A percentile compares a stretch with the other conserved stretches of the same genome.
These are phyloP conservation scores for Cicer chorassanicum DNA, from an alignment of 306 rosid species.

Conservation along the genomic window DNA sequence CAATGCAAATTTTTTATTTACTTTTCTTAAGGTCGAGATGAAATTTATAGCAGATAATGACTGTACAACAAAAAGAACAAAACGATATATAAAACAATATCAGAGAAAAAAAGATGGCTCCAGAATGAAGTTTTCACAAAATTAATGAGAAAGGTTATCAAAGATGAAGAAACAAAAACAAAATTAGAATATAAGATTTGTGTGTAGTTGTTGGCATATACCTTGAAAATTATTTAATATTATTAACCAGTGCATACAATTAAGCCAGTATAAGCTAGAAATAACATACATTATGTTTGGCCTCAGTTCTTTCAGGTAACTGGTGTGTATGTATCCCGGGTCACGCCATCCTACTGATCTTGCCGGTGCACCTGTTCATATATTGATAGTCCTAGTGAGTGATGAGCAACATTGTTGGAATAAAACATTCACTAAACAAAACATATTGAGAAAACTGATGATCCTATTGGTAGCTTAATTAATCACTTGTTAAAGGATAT, in stretches of 20 bases:
- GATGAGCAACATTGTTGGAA: background rate
- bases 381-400: background rate
- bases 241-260: background rate
- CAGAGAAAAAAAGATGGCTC: background rate
- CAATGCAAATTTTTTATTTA: background rate
- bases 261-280: constrained; percentile 31
- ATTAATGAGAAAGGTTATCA: constrained; percentile 2
- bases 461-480: background rate
- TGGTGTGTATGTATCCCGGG: constrained; percentile 88
- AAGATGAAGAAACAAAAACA: background rate
- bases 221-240: background rate
- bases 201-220: background rate
- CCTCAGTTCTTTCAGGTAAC: constrained; percentile 82
- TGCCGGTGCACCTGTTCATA: constrained; percentile 80
- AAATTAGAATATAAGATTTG: background rate
- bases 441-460: background rate
- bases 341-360: constrained; percentile 94
- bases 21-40: background rate
- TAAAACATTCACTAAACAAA: background rate
- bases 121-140: constrained; percentile 16
- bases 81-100: background rate
- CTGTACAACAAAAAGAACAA: background rate
- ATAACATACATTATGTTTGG: constrained; percentile 69
- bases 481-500: too few species aligned
- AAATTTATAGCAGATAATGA: background rate